phyloP scores from a whole-genome alignment of 2,329 filamentous ascomycete genomes.

The Aphanoascus verrucosus region DNA sequence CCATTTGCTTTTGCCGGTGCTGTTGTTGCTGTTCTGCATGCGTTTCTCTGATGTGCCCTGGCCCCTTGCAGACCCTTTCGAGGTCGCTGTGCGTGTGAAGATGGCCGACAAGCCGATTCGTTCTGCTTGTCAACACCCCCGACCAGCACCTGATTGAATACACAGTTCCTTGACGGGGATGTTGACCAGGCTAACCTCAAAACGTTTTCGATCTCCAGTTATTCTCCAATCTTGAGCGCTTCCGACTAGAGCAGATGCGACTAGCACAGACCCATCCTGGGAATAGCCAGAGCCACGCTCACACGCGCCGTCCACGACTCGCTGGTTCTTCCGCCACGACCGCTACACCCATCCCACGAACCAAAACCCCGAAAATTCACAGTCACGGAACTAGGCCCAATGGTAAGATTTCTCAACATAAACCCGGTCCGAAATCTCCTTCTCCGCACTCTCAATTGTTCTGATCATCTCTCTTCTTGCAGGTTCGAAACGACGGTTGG shows the following conservation, averaged over 20 bases:
- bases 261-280: conserved; percentile 23
- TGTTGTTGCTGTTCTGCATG: neutral
- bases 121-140: neutral
- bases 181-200: neutral
- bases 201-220: conserved; percentile 20
- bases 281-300: conserved; percentile 1
- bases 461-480: conserved; percentile 3
- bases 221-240: conserved; percentile 34
- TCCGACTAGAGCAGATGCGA: conserved; percentile 26
- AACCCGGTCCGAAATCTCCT: neutral
- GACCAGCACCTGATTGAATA: neutral
- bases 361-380: conserved; percentile 1
- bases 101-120: neutral
- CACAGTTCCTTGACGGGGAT: neutral
- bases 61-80: neutral
- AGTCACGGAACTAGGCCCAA: neutral
- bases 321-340: neutral
- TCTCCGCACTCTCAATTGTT: neutral
- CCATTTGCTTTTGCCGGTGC: neutral
- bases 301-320: neutral
- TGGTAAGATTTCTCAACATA: conserved; percentile 6
- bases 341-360: neutral
- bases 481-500: conserved; percentile 5
- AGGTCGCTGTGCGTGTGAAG: neutral
- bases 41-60: neutral